These are phyloP conservation scores for Fusarium sp. DNA, from an alignment of 2,329 filamentous ascomycete genomes.

Conservation along the genomic window DNA sequence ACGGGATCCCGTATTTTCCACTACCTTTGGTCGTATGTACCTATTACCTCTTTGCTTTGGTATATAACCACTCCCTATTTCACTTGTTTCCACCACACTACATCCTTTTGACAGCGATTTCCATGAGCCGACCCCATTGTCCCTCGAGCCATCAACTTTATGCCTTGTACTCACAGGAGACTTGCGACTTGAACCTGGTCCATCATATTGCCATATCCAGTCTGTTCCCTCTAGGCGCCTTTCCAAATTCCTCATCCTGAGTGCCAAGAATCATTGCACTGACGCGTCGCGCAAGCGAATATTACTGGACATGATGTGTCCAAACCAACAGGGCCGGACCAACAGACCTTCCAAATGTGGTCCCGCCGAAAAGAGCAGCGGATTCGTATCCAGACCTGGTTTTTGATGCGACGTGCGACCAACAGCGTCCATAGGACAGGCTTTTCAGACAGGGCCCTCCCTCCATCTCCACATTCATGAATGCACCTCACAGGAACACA, in stretches of 20 bases:
- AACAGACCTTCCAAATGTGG: constrained; percentile 6
- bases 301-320: background rate
- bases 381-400: background rate
- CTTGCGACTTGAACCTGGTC: fast-evolving
- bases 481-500: background rate
- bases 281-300: background rate
- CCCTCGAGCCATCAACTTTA: background rate
- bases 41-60: fast-evolving
- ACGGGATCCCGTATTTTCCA: constrained; percentile 30
- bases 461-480: background rate
- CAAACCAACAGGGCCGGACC: background rate
- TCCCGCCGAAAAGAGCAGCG: background rate
- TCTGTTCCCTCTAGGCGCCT: background rate
- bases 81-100: background rate
- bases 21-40: constrained; percentile 22
- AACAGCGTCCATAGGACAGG: background rate
- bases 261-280: background rate
- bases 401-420: background rate
- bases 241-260: background rate
- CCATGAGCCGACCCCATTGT: background rate
- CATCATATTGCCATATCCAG: background rate
- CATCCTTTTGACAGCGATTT: background rate
- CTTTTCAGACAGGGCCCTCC: background rate
- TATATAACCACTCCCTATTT: background rate
- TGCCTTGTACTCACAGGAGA: background rate